Evolutionary conservation across 768 basidiomycete genomes (phyloP), one percentile per base, ranked within the genome.

Genomic region (Termitomyces sp.): DNA sequence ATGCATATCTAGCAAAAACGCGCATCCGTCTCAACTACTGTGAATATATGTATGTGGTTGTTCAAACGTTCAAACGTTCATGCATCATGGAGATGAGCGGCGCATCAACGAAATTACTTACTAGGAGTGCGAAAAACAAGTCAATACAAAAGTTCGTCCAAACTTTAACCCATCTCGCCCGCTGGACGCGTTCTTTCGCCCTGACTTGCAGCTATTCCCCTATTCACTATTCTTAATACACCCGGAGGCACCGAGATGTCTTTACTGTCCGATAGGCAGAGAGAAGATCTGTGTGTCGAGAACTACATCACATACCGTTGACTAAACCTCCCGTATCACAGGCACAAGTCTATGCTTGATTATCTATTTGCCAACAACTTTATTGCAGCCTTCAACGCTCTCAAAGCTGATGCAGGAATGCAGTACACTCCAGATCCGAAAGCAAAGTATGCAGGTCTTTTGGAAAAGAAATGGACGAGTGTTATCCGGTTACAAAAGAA

Each of bases 381-480:
- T 66, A 78, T 68, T 40, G 78, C 80, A 61, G 84, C 88, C 24
- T 89, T 80, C 66, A 80, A 84, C 62, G 82, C 84, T 24, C 71
- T 84, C 60, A 84, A 82, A 67, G 68, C 75, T 42, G 82, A 85
- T 58, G 72, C 79, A 33, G 78, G 80, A 56, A 68, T 81, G 27
- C 84, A 87, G 59, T 91, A 89, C 69, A 79, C 81, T 4, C 91
- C 90, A 16, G 94, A 96, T 77, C 85, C 92, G 24, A 93, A 91
- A 69, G 86, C 92, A 51, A 89, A 91, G 70, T 89, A 87, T 66
- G 86, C 87, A 1, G 95, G 94, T 1, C 75, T 98, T 56, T 75
- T 98, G 59, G 95, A 93, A 78, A 96, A 96, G 87, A 98, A 98
- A 73, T 98, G 95, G 95, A 96, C 93, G 49, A 92, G 89, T 68